phyloP scores from a whole-genome alignment of 2,329 filamentous ascomycete species.

The Drechslerella dactyloides region DNA sequence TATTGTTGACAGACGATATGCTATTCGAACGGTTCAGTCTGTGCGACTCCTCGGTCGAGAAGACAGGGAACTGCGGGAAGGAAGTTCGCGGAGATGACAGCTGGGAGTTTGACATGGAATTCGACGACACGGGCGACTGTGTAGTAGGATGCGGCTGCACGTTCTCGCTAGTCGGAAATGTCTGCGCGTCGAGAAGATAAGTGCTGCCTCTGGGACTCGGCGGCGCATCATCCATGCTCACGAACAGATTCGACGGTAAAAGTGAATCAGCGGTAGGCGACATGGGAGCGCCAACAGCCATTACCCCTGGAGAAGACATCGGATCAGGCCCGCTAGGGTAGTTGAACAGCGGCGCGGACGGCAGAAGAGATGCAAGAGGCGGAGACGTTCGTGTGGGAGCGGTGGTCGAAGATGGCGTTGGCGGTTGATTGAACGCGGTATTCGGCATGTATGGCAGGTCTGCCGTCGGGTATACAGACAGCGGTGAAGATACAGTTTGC shows the following conservation, averaged over 20 bases:
- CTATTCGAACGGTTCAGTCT: conserved; percentile 37
- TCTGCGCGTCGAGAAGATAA: conserved; percentile 44
- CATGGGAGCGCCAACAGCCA: conserved; percentile 72
- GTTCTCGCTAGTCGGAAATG: conserved; percentile 49
- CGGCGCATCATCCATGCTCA: conserved; percentile 67
- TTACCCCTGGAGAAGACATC: conserved; percentile 44
- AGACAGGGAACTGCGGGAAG: conserved; percentile 54
- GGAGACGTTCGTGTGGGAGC: conserved; percentile 56
- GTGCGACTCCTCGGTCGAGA: conserved; percentile 43
- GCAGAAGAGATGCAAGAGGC: conserved; percentile 58
- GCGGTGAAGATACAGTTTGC: conserved; percentile 56
- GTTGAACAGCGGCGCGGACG: conserved; percentile 64
- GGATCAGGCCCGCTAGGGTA: conserved; percentile 61
- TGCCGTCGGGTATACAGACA: conserved; percentile 59
- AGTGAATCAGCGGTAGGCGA: conserved; percentile 78
- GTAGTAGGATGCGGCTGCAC: conserved; percentile 57
- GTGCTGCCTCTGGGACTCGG: conserved; percentile 58
- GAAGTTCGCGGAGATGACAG: conserved; percentile 54
- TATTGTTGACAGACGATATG: conserved; percentile 51
- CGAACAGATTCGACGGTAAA: conserved; percentile 71
- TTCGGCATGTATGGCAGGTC: conserved; percentile 57
- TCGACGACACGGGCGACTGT: conserved; percentile 68
- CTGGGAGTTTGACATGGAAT: conserved; percentile 54
- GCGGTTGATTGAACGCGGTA: conserved; percentile 58
- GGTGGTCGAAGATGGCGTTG: conserved; percentile 52